Conservation (phyloP, 805 yeast species). For the Candida incommunis region DNA sequence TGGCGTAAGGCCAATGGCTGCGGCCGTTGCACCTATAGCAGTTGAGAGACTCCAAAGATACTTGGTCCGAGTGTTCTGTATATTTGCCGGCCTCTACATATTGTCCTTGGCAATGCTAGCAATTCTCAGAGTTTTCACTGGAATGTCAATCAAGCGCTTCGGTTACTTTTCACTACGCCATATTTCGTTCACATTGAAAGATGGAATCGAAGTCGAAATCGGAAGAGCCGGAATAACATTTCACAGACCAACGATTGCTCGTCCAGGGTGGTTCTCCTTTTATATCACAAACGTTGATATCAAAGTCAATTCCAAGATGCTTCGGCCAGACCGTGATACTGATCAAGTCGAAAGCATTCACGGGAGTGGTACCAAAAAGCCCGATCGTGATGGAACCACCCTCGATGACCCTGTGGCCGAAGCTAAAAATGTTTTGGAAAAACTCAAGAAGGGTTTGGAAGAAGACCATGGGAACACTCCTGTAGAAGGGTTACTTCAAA, state of each 20-base stretch:
- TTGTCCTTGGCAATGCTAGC: conserved; percentile 24
- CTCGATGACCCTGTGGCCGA: not conserved
- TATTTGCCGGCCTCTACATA: conserved; percentile 14
- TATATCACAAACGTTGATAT: conserved; percentile 20
- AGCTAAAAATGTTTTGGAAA: not conserved
- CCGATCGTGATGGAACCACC: conserved; percentile 1
- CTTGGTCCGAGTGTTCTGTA: conserved; percentile 11
- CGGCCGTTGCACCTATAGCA: not conserved
- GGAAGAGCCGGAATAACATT: conserved; percentile 22
- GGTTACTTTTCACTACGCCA: conserved; percentile 27
- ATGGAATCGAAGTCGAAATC: conserved; percentile 23
- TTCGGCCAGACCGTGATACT: conserved; percentile 3
- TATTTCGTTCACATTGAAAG: conserved; percentile 19
- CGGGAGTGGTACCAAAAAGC: not conserved
- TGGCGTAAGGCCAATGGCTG: not conserved
- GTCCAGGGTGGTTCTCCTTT: conserved; percentile 26
- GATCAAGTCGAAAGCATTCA: conserved; percentile 2
- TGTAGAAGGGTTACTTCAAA: not conserved
- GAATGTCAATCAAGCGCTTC: conserved; percentile 26
- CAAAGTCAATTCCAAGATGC: conserved; percentile 13
- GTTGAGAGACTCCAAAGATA: not conserved
- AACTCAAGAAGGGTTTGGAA: not conserved
- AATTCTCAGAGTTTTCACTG: conserved; percentile 24
- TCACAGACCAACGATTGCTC: conserved; percentile 26
- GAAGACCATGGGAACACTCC: not conserved